phyloP scores from a whole-genome alignment of 176 grass and related monocot genomes.

The Poa pratensis region DNA sequence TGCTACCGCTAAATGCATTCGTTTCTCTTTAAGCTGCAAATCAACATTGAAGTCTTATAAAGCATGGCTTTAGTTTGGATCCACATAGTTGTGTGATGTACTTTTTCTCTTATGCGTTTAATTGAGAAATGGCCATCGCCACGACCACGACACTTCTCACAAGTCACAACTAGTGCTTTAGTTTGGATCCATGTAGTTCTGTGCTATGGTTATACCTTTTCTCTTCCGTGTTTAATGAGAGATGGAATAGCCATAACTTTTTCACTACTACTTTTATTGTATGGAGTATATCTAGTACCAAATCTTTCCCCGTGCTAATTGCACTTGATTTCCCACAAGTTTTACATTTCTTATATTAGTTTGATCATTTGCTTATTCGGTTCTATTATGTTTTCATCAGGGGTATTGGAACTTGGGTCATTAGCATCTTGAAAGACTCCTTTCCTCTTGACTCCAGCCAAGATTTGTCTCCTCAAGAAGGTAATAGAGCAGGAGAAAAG shows the following conservation, averaged over 20 bases:
- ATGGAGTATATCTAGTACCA: background rate
- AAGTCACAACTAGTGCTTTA: too few species aligned
- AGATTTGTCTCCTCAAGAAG: slow-evolving; percentile 43
- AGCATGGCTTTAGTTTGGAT: background rate
- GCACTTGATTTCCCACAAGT: background rate
- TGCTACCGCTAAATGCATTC: background rate
- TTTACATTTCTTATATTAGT: background rate
- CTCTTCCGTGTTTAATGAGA: background rate
- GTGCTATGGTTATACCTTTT: background rate
- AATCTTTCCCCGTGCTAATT: background rate
- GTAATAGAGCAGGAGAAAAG: slow-evolving; percentile 24
- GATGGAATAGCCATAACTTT: background rate
- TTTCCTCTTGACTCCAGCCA: slow-evolving; percentile 44
- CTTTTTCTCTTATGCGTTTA: too few species aligned
- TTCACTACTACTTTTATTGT: background rate
- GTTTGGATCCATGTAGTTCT: background rate
- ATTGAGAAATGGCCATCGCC: too few species aligned
- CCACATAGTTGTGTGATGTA: too few species aligned
- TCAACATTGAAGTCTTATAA: background rate
- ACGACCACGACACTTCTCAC: too few species aligned
- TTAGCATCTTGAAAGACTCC: slow-evolving; percentile 64
- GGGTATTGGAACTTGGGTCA: slow-evolving; percentile 70
- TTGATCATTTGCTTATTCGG: background rate
- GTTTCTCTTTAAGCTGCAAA: background rate
- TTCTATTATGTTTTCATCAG: slow-evolving; percentile 26